Percentiles rank a stretch among this genome's conserved stretches.
phyloP scores from a whole-genome alignment of 176 grass and related monocot species.

The Aegilops tauschii region DNA sequence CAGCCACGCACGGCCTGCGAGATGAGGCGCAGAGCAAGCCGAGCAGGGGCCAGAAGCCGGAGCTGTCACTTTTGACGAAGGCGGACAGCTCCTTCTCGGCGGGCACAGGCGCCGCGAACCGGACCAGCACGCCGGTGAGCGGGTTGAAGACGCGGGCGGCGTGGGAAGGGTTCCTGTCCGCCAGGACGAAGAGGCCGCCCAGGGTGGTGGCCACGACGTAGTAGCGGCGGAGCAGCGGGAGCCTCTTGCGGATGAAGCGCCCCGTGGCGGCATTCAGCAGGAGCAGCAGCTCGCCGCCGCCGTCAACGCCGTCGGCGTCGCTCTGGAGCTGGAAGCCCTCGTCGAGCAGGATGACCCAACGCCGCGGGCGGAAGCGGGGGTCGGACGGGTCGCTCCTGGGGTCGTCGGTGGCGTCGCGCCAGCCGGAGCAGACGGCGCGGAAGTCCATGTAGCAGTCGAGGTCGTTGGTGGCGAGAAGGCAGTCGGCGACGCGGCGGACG shows the following conservation, averaged over 20 bases:
- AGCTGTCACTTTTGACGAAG: no score
- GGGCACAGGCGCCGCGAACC: neutral
- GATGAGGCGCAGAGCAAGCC: no score
- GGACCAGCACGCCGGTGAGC: neutral
- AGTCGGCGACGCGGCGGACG: neutral
- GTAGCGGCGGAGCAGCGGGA: neutral
- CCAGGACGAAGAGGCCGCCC: neutral
- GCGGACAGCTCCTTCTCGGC: neutral
- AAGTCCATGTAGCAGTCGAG: neutral
- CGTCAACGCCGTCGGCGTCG: no score
- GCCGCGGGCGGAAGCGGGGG: neutral
- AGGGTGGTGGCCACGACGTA: neutral
- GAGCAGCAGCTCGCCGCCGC: no score
- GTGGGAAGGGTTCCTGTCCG: neutral
- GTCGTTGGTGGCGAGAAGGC: neutral
- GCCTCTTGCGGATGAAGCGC: no score
- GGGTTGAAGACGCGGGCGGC: neutral
- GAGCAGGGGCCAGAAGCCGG: no score
- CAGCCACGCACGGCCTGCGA: no score
- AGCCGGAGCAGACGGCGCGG: no score
- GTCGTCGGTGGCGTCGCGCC: neutral
- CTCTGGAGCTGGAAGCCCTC: neutral
- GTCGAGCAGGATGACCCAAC: neutral
- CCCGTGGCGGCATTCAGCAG: no score
- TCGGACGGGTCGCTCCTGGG: neutral